phyloP scores from a whole-genome alignment of 2,329 filamentous ascomycete genomes.

The Nothophaeocryptopus gaeumannii region DNA sequence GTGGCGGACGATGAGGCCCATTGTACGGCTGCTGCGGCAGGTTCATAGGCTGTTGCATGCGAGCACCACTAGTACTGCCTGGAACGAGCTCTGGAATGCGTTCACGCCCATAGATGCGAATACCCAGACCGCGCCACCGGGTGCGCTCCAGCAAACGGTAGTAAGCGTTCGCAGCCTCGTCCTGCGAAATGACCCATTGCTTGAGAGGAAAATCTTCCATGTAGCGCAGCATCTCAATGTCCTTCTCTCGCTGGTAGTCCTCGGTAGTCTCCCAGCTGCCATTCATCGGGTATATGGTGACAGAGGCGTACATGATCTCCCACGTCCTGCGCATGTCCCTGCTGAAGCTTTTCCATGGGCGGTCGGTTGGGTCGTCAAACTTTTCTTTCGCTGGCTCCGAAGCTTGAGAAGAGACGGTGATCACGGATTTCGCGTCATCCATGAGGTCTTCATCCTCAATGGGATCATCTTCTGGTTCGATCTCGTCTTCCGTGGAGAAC shows the following conservation, averaged over 20 bases:
- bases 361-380: slow-evolving; percentile 10
- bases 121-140: slow-evolving; percentile 26
- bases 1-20: background rate
- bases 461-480: slow-evolving; percentile 18
- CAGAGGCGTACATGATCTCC: slow-evolving; percentile 28
- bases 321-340: slow-evolving; percentile 16
- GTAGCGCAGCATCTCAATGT: slow-evolving; percentile 31
- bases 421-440: slow-evolving; percentile 24
- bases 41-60: background rate
- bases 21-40: background rate
- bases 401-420: slow-evolving; percentile 23
- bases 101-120: slow-evolving; percentile 26
- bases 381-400: slow-evolving; percentile 9
- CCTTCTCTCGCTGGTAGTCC: slow-evolving; percentile 28
- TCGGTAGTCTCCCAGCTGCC: slow-evolving; percentile 30
- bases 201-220: slow-evolving; percentile 28
- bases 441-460: slow-evolving; percentile 19
- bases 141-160: slow-evolving; percentile 26
- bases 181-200: slow-evolving; percentile 29
- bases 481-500: slow-evolving; percentile 16
- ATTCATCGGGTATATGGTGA: slow-evolving; percentile 18
- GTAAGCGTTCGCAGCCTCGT: slow-evolving; percentile 24
- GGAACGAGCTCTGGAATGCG: slow-evolving; percentile 9
- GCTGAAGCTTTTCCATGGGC: slow-evolving; percentile 27
- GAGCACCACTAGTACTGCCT: background rate